A percentile compares a stretch with the other conserved stretches of the same genome.
phyloP scores from a whole-genome alignment of 306 rosid species.

The Cotoneaster glaucophyllus region DNA sequence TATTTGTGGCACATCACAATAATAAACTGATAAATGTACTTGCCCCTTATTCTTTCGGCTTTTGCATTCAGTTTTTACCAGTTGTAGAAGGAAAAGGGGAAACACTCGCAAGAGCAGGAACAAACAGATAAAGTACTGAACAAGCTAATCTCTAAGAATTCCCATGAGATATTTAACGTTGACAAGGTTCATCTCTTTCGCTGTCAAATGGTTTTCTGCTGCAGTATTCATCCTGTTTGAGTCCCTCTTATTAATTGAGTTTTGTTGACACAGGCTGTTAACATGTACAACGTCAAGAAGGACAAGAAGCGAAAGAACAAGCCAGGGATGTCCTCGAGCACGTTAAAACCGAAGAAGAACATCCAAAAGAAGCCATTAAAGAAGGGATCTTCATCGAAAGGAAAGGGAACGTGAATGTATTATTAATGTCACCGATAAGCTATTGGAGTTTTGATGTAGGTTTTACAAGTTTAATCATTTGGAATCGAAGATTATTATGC shows the following conservation, averaged over 20 bases:
- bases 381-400: constrained; percentile 52
- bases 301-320: constrained; percentile 50
- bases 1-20: not conserved
- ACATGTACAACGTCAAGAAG: constrained; percentile 65
- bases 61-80: constrained; percentile 65
- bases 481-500: not conserved
- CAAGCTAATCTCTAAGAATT: constrained; percentile 75
- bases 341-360: constrained; percentile 59
- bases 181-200: constrained; percentile 43
- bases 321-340: constrained; percentile 40
- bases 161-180: constrained; percentile 74
- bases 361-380: constrained; percentile 36
- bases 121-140: constrained; percentile 82
- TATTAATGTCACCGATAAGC: constrained; percentile 14
- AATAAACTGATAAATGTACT: constrained; percentile 9
- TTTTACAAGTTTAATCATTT: constrained; percentile 1
- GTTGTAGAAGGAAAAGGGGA: constrained; percentile 71
- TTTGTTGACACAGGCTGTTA: constrained; percentile 54
- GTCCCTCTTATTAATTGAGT: not conserved
- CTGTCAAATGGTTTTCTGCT: not conserved
- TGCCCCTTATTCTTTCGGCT: not conserved
- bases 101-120: constrained; percentile 57
- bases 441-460: constrained; percentile 14
- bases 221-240: not conserved
- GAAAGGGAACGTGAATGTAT: constrained; percentile 44